Percentiles rank a stretch among this genome's conserved stretches.
Evolutionary conservation across 257 asterid species (phyloP).

Genomic region (Nyctanthes arbortristis): DNA sequence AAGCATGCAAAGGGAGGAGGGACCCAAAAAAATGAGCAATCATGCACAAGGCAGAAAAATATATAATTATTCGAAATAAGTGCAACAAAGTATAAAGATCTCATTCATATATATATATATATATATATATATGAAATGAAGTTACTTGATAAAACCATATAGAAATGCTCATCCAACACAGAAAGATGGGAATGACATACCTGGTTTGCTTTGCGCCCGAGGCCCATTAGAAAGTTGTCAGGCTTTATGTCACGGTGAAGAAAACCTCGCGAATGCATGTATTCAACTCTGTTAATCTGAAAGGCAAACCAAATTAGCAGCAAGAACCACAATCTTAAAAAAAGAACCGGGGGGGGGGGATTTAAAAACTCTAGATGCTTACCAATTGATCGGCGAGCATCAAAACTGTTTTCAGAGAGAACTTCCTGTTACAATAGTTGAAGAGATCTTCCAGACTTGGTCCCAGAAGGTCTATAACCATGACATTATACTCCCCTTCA

Average conservation of each 20-base stretch:
- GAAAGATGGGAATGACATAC: conserved; percentile 33
- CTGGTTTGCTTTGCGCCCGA: conserved; percentile 98
- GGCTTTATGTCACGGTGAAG: conserved; percentile 99
- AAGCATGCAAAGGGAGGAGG: background rate
- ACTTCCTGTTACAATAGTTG: conserved; percentile 57
- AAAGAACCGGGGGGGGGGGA: background rate
- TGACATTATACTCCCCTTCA: conserved; percentile 53
- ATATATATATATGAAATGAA: background rate
- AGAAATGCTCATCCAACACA: background rate
- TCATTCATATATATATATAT: too few species aligned
- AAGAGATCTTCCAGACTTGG: conserved; percentile 68
- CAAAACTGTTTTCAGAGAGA: conserved; percentile 56
- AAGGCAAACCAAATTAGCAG: conserved; percentile 19
- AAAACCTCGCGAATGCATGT: conserved; percentile 94
- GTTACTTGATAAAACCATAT: too few species aligned
- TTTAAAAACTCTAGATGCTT: conserved; percentile 20
- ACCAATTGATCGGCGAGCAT: conserved; percentile 71
- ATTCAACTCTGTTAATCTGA: conserved; percentile 91
- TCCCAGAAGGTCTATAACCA: conserved; percentile 71
- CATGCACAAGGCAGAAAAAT: background rate
- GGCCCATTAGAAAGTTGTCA: conserved; percentile 90
- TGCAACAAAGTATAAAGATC: conserved; percentile 9
- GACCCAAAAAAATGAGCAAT: background rate
- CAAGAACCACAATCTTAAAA: background rate
- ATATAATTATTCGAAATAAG: conserved; percentile 14